Conservation (phyloP, 345 rosid species). For the Eucalyptus polyanthemos region DNA sequence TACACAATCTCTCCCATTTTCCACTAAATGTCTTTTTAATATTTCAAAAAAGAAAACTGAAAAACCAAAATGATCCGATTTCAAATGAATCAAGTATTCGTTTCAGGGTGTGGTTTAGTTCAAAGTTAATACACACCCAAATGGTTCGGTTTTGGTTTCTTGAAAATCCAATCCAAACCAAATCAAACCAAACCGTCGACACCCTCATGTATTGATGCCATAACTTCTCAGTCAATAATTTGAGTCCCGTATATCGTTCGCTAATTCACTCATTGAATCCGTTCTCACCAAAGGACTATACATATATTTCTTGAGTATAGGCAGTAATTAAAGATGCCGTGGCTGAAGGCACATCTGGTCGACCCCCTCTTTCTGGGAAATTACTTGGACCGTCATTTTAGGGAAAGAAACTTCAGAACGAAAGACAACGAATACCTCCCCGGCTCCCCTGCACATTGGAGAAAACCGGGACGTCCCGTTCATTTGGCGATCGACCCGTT, state of each 20-base stretch:
- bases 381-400: background rate
- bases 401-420: background rate
- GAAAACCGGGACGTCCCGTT: background rate
- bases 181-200: accelerated
- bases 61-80: accelerated
- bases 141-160: accelerated
- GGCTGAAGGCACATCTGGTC: background rate
- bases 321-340: background rate
- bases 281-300: background rate
- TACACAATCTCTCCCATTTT: too few relatives aligned
- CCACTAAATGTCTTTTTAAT: accelerated
- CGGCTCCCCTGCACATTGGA: background rate
- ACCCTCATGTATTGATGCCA: background rate
- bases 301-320: too few relatives aligned
- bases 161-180: accelerated
- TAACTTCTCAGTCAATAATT: too few relatives aligned
- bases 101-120: background rate
- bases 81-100: accelerated
- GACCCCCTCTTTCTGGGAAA: background rate
- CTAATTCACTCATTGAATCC: background rate
- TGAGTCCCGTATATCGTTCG: too few relatives aligned
- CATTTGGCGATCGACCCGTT: background rate
- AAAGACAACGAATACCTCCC: background rate
- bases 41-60: too few relatives aligned
- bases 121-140: background rate